Evolutionary conservation across 2,329 filamentous ascomycete species (phyloP).

Genomic region (Stemphylium lycopersici): DNA sequence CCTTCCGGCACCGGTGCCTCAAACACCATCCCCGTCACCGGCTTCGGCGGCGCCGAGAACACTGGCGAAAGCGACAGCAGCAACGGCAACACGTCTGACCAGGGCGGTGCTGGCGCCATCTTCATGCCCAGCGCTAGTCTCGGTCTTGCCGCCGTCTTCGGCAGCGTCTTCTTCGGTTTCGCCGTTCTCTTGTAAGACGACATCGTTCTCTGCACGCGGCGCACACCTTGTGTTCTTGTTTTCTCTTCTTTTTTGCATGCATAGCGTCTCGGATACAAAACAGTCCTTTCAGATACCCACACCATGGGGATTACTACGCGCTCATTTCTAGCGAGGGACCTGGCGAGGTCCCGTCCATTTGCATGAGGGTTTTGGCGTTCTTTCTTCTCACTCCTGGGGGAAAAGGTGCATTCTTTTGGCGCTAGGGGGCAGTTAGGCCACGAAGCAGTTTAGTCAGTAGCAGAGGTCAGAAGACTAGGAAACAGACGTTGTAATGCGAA

Average conservation of each 20-base stretch:
- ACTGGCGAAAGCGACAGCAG: slow-evolving; percentile 12
- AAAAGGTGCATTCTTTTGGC: too few species aligned
- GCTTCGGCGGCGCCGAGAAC: slow-evolving; percentile 34
- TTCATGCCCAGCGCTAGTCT: slow-evolving; percentile 63
- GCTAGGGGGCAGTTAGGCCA: too few species aligned
- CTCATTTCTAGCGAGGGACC: slow-evolving; percentile 10
- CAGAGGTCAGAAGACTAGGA: too few species aligned
- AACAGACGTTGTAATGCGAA: too few species aligned
- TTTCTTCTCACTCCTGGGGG: too few species aligned
- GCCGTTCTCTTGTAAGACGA: slow-evolving; percentile 48
- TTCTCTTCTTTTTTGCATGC: slow-evolving; percentile 16
- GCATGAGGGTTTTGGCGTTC: too few species aligned
- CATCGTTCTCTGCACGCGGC: not conserved
- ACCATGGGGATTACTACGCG: slow-evolving; percentile 8
- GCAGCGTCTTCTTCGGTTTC: slow-evolving; percentile 64
- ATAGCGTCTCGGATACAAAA: slow-evolving; percentile 15
- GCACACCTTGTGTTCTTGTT: slow-evolving; percentile 1
- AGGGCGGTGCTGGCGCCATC: slow-evolving; percentile 46
- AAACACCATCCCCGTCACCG: slow-evolving; percentile 38
- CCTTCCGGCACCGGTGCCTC: slow-evolving; percentile 30
- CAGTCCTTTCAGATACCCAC: slow-evolving; percentile 19
- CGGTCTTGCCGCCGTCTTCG: slow-evolving; percentile 61
- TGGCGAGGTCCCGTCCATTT: too few species aligned
- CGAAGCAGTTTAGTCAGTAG: too few species aligned
- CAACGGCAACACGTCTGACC: slow-evolving; percentile 17